Evolutionary conservation across 495 filamentous ascomycete species (phyloP).

Genomic region (Xylaria telfairii): DNA sequence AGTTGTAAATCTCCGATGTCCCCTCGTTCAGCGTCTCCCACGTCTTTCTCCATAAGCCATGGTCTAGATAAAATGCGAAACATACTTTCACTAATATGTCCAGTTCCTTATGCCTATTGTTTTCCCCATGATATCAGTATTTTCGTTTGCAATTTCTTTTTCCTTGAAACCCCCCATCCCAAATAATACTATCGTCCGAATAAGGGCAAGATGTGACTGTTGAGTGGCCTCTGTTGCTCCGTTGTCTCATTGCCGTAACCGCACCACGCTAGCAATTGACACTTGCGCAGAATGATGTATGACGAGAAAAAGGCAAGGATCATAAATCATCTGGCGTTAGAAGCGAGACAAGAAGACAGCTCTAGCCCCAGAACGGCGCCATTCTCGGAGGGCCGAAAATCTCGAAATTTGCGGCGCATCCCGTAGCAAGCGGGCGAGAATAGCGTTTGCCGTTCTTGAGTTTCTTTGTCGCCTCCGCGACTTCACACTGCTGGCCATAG

Average conservation of each 20-base stretch:
- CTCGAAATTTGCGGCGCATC: conserved; percentile 22
- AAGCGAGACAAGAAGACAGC: too few relatives aligned
- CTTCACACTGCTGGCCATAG: not conserved
- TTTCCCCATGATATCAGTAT: not conserved
- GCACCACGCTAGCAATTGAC: not conserved
- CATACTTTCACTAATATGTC: not conserved
- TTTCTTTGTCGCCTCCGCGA: not conserved
- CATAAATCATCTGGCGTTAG: too few relatives aligned
- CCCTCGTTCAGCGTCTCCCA: not conserved
- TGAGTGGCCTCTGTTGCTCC: too few relatives aligned
- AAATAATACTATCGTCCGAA: not conserved
- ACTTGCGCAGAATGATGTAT: not conserved
- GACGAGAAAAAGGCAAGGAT: not conserved
- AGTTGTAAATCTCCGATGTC: not conserved
- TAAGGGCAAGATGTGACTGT: not conserved
- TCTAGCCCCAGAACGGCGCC: too few relatives aligned
- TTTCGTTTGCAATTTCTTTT: not conserved
- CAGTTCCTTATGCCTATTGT: not conserved
- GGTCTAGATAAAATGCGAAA: not conserved
- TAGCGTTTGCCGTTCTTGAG: not conserved
- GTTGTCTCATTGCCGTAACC: not conserved
- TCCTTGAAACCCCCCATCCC: too few relatives aligned
- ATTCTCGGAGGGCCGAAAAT: not conserved
- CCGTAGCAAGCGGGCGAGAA: conserved; percentile 12
- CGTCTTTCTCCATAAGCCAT: not conserved